Percentiles rank a stretch among this genome's conserved stretches.
Conservation (phyloP, 2,329 filamentous ascomycete species). For the Aspergillus japonicus region DNA sequence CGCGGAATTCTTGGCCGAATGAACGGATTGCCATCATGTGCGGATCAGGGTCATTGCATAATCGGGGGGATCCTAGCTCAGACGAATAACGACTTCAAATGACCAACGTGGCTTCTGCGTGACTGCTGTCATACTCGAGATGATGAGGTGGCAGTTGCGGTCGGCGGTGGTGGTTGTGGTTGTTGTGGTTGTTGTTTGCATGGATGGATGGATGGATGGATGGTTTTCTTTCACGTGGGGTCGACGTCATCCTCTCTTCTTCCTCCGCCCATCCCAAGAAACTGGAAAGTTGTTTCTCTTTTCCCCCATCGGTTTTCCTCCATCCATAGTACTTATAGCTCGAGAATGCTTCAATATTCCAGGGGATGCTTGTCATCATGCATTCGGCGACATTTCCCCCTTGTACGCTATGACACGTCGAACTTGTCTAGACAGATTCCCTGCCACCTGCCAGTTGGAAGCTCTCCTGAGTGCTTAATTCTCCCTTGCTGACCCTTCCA, state of each 20-base stretch:
- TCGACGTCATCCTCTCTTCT: background rate
- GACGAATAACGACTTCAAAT: background rate
- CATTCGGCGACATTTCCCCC: background rate
- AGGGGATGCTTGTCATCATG: background rate
- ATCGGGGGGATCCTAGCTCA: background rate
- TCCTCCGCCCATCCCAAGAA: background rate
- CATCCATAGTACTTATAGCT: background rate
- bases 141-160: background rate
- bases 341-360: background rate
- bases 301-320: background rate
- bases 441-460: background rate
- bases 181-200: background rate
- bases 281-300: background rate
- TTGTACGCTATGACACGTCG: background rate
- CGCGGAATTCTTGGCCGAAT: background rate
- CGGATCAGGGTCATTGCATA: background rate
- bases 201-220: background rate
- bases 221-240: background rate
- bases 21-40: background rate
- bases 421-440: background rate
- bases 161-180: background rate
- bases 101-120: background rate
- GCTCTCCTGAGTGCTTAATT: slow-evolving; percentile 7
- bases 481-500: slow-evolving; percentile 16
- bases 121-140: background rate